These are phyloP conservation scores for Didymella arachidicola DNA, from an alignment of 2,329 filamentous ascomycete genomes.

Conservation along the genomic window DNA sequence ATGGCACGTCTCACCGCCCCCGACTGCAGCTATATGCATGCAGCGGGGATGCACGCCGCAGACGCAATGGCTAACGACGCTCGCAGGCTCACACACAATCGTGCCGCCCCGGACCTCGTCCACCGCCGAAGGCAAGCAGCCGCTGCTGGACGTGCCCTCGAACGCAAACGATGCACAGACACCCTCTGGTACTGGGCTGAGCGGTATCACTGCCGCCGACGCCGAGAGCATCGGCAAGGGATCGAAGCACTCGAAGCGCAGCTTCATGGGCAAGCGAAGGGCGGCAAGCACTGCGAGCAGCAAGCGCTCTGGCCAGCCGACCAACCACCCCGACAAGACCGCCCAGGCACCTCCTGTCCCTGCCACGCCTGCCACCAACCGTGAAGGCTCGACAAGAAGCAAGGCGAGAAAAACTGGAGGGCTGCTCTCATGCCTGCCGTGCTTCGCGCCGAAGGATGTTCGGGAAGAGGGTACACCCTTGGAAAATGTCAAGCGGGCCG, in stretches of 20 bases:
- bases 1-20: slow-evolving; percentile 38
- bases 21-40: neutral
- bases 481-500: slow-evolving; percentile 54
- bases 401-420: slow-evolving; percentile 53
- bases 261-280: slow-evolving; percentile 55
- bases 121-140: slow-evolving; percentile 48
- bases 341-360: slow-evolving; percentile 45
- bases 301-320: slow-evolving; percentile 53
- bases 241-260: slow-evolving; percentile 55
- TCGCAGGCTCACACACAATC: slow-evolving; percentile 22
- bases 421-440: slow-evolving; percentile 65
- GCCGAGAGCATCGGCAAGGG: slow-evolving; percentile 55
- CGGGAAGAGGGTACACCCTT: slow-evolving; percentile 58
- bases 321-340: slow-evolving; percentile 52
- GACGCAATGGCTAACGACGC: slow-evolving; percentile 2
- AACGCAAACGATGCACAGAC: slow-evolving; percentile 43
- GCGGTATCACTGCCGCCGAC: slow-evolving; percentile 55
- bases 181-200: slow-evolving; percentile 52
- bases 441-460: slow-evolving; percentile 70
- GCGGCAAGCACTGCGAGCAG: slow-evolving; percentile 57
- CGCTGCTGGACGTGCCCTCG: slow-evolving; percentile 49
- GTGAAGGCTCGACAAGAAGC: slow-evolving; percentile 47
- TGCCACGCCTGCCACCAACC: slow-evolving; percentile 38
- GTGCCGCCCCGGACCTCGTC: slow-evolving; percentile 39
- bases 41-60: neutral